Evolutionary conservation across 768 basidiomycete genomes (phyloP), one percentile per base, ranked within the genome.

Genomic region (Mrakia gelida): DNA sequence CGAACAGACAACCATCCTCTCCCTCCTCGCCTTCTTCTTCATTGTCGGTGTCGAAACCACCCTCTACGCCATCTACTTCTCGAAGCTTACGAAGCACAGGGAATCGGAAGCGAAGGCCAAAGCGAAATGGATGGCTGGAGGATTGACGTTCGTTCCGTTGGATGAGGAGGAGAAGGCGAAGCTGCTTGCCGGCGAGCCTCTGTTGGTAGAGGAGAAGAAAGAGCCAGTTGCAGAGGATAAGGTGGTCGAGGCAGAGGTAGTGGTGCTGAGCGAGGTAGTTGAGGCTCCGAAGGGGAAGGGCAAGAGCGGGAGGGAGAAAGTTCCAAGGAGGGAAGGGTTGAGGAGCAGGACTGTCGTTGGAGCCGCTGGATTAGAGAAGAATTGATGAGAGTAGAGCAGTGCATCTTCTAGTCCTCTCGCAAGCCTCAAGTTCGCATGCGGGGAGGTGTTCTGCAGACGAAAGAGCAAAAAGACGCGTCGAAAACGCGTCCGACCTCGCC

Each of bases 31-130:
- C 68, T 79, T 79, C 59, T 18, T 79, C 38, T 43, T 65, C 56
- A 52, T 79, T 45, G 45, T 72, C 43, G 62, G 43, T 7, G 78
- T 79, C 59, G 78, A 79, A 30, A 59, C 65, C 15, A 62, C 75
- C n/a, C 78, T 79, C 34, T 79, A 79, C 78, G 43, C 38, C 38
- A 79, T 79, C 67, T 71, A 79, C 74, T 79, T 79, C 26, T n/a
- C 54, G 6, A 68, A 49, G 49, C 34, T 70, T n/a, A 62, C 61
- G 26, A 28, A 26, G 49, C 56, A 72, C 28, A 62, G 62, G 26
- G 49, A 49, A 10, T 10, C 23, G 34, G 71, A 78, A 26, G 73
- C 26, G n/a, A 54, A 67, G 23, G 73, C 71, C n/a, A 59, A 74
- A 52, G 68, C 72, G 18, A 62, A 49, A 28, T 77, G 70, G 59